Evolutionary conservation across 257 asterid species (phyloP).

Genomic region (Lavandula angustifolia): DNA sequence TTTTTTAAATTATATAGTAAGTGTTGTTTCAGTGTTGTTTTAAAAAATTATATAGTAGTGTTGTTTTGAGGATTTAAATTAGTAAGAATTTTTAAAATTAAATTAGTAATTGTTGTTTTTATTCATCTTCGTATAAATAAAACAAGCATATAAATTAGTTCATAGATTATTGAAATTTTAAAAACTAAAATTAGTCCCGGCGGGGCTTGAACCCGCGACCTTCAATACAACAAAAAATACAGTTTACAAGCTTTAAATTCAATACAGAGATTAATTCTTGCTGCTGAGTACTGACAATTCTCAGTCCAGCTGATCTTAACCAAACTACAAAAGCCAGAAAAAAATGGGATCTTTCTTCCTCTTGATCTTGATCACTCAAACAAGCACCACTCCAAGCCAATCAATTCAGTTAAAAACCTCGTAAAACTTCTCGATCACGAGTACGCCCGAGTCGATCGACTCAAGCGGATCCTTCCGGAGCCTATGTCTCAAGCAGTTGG

Average conservation of each 20-base stretch:
- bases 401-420: conserved; percentile 45
- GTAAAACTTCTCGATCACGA: conserved; percentile 84
- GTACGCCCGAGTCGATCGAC: conserved; percentile 89
- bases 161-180: too few species aligned
- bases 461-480: conserved; percentile 89
- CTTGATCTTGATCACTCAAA: conserved; percentile 7
- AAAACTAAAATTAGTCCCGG: conserved; percentile 58
- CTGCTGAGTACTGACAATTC: neutral
- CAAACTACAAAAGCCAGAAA: neutral
- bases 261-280: too few species aligned
- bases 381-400: too few species aligned
- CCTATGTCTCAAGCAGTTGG: conserved; percentile 92
- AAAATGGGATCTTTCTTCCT: conserved; percentile 3
- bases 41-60: too few species aligned
- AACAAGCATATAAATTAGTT: too few species aligned
- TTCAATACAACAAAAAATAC: conserved; percentile 34
- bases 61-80: too few species aligned
- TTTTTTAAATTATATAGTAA: too few species aligned
- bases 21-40: too few species aligned
- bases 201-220: conserved; percentile 99
- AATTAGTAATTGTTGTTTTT: too few species aligned
- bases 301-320: neutral
- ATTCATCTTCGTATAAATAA: too few species aligned
- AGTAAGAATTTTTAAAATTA: too few species aligned
- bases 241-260: too few species aligned